Conservation (phyloP, 208 protist genomes). For the Wallacemonas collosoma region DNA sequence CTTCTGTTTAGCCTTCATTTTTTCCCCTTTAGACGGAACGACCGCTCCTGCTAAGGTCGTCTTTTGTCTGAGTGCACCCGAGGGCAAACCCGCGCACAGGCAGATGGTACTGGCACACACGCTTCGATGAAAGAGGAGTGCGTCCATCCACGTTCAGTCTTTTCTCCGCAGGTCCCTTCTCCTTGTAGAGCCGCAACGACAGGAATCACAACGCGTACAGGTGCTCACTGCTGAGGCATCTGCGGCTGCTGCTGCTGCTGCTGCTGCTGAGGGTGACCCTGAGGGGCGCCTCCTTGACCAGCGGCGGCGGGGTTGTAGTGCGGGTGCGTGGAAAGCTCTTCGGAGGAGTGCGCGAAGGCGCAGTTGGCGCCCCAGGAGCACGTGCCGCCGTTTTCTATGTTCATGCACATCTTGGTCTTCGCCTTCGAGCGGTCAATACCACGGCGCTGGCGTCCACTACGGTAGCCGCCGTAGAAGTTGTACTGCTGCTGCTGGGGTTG, state of each 20-base stretch:
- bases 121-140: no score
- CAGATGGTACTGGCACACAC: no score
- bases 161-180: no score
- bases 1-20: no score
- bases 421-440: slow-evolving; percentile 84
- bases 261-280: slow-evolving; percentile 9
- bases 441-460: slow-evolving; percentile 46
- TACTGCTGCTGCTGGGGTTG: slow-evolving; percentile 32
- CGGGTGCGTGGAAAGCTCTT: slow-evolving; percentile 59
- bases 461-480: slow-evolving; percentile 28
- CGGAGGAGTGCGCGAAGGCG: slow-evolving; percentile 84
- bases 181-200: no score
- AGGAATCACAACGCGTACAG: not conserved
- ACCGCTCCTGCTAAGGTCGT: no score
- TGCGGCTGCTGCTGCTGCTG: slow-evolving; percentile 19
- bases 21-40: no score
- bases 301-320: slow-evolving; percentile 25
- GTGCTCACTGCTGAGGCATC: slow-evolving; percentile 5
- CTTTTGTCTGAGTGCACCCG: no score
- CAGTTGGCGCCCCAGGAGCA: slow-evolving; percentile 86
- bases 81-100: no score
- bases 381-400: slow-evolving; percentile 83
- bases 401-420: slow-evolving; percentile 94
- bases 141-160: no score
- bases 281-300: not conserved